Conservation (phyloP, 2,329 filamentous ascomycete genomes). For the Pseudofabraea citricarpa region DNA sequence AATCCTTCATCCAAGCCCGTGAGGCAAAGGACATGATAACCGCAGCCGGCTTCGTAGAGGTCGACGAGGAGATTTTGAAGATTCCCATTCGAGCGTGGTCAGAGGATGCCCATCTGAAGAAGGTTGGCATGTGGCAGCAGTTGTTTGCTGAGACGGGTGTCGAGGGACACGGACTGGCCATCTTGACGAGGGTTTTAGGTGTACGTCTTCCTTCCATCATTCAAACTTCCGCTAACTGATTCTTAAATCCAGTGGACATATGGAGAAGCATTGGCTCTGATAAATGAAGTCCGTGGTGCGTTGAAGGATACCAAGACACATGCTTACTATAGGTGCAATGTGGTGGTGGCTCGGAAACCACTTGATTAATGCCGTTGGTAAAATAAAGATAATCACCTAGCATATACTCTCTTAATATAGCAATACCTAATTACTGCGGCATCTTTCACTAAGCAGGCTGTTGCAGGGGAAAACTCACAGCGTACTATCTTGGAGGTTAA, state of each 20-base stretch:
- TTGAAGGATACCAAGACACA: constrained; percentile 7
- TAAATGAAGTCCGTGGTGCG: constrained; percentile 8
- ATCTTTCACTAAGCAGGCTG: no score
- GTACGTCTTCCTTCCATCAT: constrained; percentile 5
- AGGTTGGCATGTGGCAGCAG: constrained; percentile 13
- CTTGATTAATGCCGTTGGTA: no score
- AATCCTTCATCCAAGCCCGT: constrained; percentile 30
- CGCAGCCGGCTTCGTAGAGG: constrained; percentile 21
- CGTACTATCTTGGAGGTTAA: no score
- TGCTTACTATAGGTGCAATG: constrained; percentile 8
- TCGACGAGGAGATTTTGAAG: constrained; percentile 16
- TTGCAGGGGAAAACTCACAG: no score
- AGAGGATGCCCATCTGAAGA: constrained; percentile 18
- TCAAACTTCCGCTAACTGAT: no score
- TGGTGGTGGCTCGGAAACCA: background rate
- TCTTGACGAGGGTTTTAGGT: constrained; percentile 11
- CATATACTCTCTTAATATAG: no score
- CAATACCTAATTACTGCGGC: no score
- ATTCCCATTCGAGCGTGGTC: constrained; percentile 27
- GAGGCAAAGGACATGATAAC: constrained; percentile 9
- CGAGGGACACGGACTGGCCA: constrained; percentile 9
- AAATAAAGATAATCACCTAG: no score
- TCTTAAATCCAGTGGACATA: constrained; percentile 9
- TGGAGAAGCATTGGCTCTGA: constrained; percentile 8
- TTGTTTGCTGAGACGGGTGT: constrained; percentile 9